Conservation (phyloP, 1,139 yeast genomes). For the Pneumocystis murina region DNA sequence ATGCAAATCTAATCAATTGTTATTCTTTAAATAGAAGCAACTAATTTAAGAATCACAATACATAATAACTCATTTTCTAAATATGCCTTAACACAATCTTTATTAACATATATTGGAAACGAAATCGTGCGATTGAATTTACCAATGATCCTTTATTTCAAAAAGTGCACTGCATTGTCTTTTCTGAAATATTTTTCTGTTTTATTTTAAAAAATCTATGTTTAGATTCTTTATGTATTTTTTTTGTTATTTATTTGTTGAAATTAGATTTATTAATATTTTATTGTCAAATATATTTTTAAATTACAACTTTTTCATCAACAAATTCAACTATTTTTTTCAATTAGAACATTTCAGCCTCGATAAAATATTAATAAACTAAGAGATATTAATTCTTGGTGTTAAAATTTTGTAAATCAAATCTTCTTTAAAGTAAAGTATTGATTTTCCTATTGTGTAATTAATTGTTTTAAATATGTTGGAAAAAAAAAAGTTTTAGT, state of each 20-base stretch:
- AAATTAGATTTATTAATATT: background rate
- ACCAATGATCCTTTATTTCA: conserved; percentile 10
- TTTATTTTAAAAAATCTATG: background rate
- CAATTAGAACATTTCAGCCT: background rate
- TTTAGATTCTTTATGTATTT: background rate
- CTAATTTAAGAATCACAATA: conserved; percentile 34
- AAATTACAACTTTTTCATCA: background rate
- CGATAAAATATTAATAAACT: background rate
- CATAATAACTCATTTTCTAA: conserved; percentile 38
- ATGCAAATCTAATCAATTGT: background rate
- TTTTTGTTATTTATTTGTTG: background rate
- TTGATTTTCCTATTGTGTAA: background rate
- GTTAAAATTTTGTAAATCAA: background rate
- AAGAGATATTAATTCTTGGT: background rate
- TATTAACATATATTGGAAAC: conserved; percentile 27
- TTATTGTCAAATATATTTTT: background rate
- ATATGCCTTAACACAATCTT: conserved; percentile 38
- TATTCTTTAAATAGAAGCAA: background rate
- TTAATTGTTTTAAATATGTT: background rate
- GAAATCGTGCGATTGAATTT: conserved; percentile 14
- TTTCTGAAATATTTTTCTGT: background rate
- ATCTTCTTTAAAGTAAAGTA: background rate
- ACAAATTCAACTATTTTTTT: background rate
- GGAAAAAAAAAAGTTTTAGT: background rate
- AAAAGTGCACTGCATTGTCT: background rate